Conservation (phyloP, 441 rosid genomes). For the Theobroma grandiflorum region DNA sequence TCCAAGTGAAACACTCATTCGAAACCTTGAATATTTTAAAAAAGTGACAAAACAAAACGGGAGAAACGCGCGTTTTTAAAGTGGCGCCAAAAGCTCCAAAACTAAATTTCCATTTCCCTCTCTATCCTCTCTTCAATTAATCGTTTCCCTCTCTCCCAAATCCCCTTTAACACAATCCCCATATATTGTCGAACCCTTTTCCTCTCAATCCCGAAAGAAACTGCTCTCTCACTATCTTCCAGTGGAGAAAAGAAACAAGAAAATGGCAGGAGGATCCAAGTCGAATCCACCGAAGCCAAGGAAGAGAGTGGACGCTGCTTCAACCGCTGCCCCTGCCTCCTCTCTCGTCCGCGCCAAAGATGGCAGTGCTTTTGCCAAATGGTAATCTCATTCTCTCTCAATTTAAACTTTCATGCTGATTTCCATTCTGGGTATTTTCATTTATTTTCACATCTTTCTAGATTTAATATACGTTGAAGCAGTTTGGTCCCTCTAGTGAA, state of each 20-base stretch:
- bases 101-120: constrained; percentile 2
- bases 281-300: constrained; percentile 60
- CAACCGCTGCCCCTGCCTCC: constrained; percentile 15
- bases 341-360: constrained; percentile 67
- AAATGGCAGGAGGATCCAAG: constrained; percentile 56
- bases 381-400: constrained; percentile 44
- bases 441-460: not conserved
- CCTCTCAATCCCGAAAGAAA: no score
- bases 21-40: no score
- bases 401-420: not conserved
- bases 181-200: not conserved
- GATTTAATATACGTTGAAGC: not conserved
- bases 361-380: constrained; percentile 85
- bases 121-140: not conserved
- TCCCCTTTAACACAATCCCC: not conserved
- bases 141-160: not conserved
- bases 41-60: not conserved
- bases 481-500: not conserved
- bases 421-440: not conserved
- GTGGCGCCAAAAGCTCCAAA: constrained; percentile 22
- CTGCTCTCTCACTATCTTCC: not conserved
- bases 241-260: not conserved
- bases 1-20: constrained; percentile 12
- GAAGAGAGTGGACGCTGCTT: constrained; percentile 85
- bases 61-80: not conserved